A percentile compares a stretch with the other conserved stretches of the same genome.
Conservation (phyloP, 192 early-diverging fungal species). For the Coemansia reversa region DNA sequence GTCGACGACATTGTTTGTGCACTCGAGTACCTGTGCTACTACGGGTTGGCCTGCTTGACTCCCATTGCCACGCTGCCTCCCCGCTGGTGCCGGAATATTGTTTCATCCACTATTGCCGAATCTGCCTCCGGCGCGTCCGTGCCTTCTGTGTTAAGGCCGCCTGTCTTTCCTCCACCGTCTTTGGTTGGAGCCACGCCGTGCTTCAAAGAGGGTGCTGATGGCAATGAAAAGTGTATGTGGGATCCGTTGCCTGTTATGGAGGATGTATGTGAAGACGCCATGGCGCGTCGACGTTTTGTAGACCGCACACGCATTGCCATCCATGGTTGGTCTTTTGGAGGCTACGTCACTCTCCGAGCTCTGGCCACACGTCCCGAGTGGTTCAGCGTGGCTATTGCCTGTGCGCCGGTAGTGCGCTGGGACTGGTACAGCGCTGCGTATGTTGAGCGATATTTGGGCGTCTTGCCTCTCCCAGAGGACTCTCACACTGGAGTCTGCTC, state of each 20-base stretch:
- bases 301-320: constrained; percentile 65
- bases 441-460: constrained; percentile 70
- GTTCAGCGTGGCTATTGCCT: constrained; percentile 65
- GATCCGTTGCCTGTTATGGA: not conserved
- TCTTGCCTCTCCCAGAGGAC: constrained; percentile 19
- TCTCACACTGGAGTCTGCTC: too few species aligned
- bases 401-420: constrained; percentile 75
- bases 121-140: too few species aligned
- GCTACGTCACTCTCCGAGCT: constrained; percentile 67
- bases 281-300: constrained; percentile 22
- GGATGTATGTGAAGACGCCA: too few species aligned
- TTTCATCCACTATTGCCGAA: constrained; percentile 15
- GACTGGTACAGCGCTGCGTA: constrained; percentile 74
- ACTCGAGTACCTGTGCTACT: constrained; percentile 15
- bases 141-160: constrained; percentile 29
- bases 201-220: not conserved
- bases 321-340: constrained; percentile 76
- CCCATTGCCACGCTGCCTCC: not conserved
- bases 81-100: not conserved
- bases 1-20: constrained; percentile 53
- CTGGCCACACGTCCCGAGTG: constrained; percentile 59
- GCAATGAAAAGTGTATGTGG: not conserved
- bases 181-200: not conserved
- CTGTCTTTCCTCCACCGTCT: constrained; percentile 13
- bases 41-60: constrained; percentile 1